Base-by-base conservation (phyloP, 805 yeast species). In the Candida coquimbonensis region DNA sequence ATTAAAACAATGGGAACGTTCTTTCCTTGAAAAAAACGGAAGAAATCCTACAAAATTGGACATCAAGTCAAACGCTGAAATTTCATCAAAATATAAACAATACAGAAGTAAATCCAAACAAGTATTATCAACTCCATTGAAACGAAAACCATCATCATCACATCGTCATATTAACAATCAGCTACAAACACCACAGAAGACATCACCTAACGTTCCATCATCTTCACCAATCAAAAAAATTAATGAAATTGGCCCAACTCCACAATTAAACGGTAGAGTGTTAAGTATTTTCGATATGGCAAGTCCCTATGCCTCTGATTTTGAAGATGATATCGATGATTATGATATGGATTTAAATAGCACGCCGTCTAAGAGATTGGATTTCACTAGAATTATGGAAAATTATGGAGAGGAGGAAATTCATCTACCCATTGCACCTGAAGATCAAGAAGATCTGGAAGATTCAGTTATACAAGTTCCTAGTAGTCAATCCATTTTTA, bases 221-320 rank as follows among this genome's bases (percentile, higher is more conserved):
- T 43, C 13, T 4, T 29, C 38, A 3, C 43, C 52, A 17, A 17
- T 9, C 52, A 49, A 9, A 29, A 13, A 6, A 17, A 6, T 43
- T 49, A 8, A 42, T 0, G 84, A 79, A 49, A 59, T 87, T 12
- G 95, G 95, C 0, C 96, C 96, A 1, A 87, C 96, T 0, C 96
- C 96, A 0, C 96, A 87, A 54, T 73, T 87, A 9, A 73, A 81
- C 49, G 96, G 96, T 0, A 75, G 83, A 44, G 85, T 86, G 0
- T 60, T 85, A 32, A 80, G 93, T 16, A 69, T 87, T 5, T 82
- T 87, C 57, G 95, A 87, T 6, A 36, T 53, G 11, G 50, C 51
- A 9, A 51, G 54, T 11, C 57, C 57, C 4, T 36, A 44, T 9
- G 37, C 26, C 2, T 44, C 56, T 5, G 59, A 63, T 6, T 38